Evolutionary conservation across 78 protist genomes (phyloP), one percentile per base, ranked within the genome.

Genomic region (Planoprotostelium fungivorum): DNA sequence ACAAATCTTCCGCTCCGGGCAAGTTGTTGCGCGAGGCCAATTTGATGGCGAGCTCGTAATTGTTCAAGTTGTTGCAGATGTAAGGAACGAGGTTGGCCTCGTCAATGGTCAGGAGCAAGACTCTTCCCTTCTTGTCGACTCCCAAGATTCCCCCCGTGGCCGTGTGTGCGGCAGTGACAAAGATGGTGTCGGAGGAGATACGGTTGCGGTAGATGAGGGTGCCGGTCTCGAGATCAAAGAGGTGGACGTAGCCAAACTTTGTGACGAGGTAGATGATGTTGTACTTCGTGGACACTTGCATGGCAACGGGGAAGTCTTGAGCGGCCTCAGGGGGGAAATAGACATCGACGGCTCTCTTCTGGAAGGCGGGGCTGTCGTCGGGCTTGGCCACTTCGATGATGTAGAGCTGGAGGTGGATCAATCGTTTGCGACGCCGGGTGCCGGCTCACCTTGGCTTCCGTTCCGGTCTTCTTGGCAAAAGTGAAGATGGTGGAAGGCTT

Each of bases 261-360:
- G 99, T 97, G 93, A 99, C 89, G 91, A 99, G 38, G 95, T 87
- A 99, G 92, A 98, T 38, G 38, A 97, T 87, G 38, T 97, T 96
- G 89, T 95, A 95, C 94, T 95, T 94, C 83, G 91, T 96, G 51
- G 94, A 84, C 87, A 94, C 35, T 86, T 97, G 98, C 98, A 98
- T 97, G 86, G 99, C 97, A 23, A 99, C 99, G 25, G 99, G 99
- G 97, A 99, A 98, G 90, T 99, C 99, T 35, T 63, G 84, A 25
- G 97, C 95, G 25, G 95, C 97, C 28, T 95, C 98, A 9, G 99
- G 98, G 94, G 96, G 93, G 87, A 91, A 95, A 89, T 84, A 86
- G 35, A 99, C 94, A 38, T 96, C 97, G 23, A 91, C 94, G 0
- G 90, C 38, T 63, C 92, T 91, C 96, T 95, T 97, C 85, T 0